Evolutionary conservation across 805 yeast genomes (phyloP).

Genomic region (Nakazawaea ernobii): DNA sequence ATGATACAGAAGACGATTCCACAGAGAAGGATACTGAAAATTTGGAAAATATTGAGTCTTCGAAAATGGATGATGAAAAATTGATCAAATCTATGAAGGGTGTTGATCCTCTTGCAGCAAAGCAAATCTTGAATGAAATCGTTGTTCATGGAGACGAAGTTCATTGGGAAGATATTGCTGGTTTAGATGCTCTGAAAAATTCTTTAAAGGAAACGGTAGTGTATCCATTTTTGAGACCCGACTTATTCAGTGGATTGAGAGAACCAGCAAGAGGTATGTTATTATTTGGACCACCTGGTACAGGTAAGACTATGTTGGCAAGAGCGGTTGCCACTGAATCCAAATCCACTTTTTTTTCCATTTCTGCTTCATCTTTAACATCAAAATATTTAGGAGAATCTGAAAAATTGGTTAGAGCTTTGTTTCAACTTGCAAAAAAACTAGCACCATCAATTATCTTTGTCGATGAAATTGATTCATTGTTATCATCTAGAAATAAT

Average conservation of each 20-base stretch:
- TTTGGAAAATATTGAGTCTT: slow-evolving; percentile 17
- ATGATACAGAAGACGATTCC: slow-evolving; percentile 15
- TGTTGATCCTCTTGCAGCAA: slow-evolving; percentile 73
- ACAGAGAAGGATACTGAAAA: slow-evolving; percentile 24
- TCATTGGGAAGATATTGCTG: slow-evolving; percentile 94
- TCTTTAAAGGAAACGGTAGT: slow-evolving; percentile 93
- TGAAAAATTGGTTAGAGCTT: slow-evolving; percentile 86
- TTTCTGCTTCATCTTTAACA: slow-evolving; percentile 84
- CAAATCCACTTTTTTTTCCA: slow-evolving; percentile 85
- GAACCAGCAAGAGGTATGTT: slow-evolving; percentile 98
- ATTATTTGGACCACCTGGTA: slow-evolving; percentile 97
- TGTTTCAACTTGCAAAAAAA: slow-evolving; percentile 77
- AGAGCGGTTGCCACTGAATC: slow-evolving; percentile 96
- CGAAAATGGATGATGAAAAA: slow-evolving; percentile 22
- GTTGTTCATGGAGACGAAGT: slow-evolving; percentile 88
- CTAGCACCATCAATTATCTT: slow-evolving; percentile 91
- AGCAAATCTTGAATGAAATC: slow-evolving; percentile 82
- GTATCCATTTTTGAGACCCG: slow-evolving; percentile 92
- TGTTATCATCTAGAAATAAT: slow-evolving; percentile 68
- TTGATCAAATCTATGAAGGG: slow-evolving; percentile 52
- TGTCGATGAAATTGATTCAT: slow-evolving; percentile 93
- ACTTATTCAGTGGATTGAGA: slow-evolving; percentile 80
- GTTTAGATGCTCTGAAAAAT: slow-evolving; percentile 80
- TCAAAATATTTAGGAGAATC: slow-evolving; percentile 89
- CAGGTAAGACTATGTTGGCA: slow-evolving; percentile 96